Evolutionary conservation across 176 grass and related monocot genomes (phyloP).

Genomic region (Eleusine indica): DNA sequence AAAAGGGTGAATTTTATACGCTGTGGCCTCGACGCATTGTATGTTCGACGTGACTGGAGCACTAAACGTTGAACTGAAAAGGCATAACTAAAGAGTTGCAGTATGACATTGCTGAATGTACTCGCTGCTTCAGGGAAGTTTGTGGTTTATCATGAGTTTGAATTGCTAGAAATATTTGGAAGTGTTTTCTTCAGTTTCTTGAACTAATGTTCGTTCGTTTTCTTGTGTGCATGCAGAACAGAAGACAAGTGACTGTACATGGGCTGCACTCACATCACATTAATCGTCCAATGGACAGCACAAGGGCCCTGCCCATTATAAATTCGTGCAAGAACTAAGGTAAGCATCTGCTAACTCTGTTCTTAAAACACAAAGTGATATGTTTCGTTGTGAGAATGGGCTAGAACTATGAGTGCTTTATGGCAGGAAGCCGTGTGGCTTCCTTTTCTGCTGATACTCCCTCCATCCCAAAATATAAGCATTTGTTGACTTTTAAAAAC

Average conservation of each 20-base stretch:
- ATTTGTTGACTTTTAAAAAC: no score
- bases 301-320: constrained; percentile 39
- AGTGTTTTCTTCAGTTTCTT: constrained; percentile 3
- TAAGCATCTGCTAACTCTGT: constrained; percentile 38
- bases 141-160: neutral
- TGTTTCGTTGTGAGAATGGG: constrained; percentile 24
- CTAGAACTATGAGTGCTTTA: constrained; percentile 14
- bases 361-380: constrained; percentile 36
- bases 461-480: no score
- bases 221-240: constrained; percentile 21
- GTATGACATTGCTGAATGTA: neutral
- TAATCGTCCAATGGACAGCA: constrained; percentile 10
- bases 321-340: constrained; percentile 35
- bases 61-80: neutral
- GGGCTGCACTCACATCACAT: constrained; percentile 32
- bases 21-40: neutral
- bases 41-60: neutral
- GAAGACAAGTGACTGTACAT: constrained; percentile 28
- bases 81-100: neutral
- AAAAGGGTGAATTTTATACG: neutral
- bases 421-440: constrained; percentile 40
- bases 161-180: constrained; percentile 26
- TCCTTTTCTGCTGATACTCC: constrained; percentile 25
- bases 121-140: neutral
- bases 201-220: constrained; percentile 7